Evolutionary conservation across 768 basidiomycete genomes (phyloP), one percentile per base, ranked within the genome.

Genomic region (Boletus sensibilis): DNA sequence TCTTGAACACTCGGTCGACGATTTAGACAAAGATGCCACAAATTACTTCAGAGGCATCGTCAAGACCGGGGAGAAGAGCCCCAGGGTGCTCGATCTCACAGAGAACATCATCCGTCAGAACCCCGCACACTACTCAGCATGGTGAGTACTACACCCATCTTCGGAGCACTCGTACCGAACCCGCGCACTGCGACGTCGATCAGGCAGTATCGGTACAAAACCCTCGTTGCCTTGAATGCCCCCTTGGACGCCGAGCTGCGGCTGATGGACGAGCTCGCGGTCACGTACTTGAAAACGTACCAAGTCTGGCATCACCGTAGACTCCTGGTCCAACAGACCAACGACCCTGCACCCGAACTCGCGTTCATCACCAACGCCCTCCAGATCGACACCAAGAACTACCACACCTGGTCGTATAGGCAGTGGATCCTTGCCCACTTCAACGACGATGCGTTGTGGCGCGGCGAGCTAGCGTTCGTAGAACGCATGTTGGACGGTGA

Each of bases 391-490:
- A 74, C 84, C 43, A 99, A 99, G 82, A 99, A 99, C 76, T 99
- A 99, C 71, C 96, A 98, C 72, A 98, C 97, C 0, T 99, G 97
- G 97, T 91, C 92, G 9, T 96, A 98, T 72, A 82, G 96, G 8
- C 95, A 99, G 71, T 98, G 94, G 94, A 71, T 94, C 13, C 83
- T 97, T 41, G 87, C 90, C 10, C 84, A 88, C 68, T 95, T 95
- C 77, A 85, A 87, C 63, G 79, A 86, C 54, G 79, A 82, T 35
- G 78, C 72, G n/a, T 63, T 93, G 59, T 94, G 91, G 91, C 73
- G 60, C 1, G 79, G 77, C 14, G 94, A 96, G 73, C 75, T 91
- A n/a, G 79, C 83, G 42, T 94, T 87, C 61, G 79, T 87, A 34
- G 87, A 94, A 58, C 62, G 69, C 55, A 83, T 94, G 76, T 71